These are phyloP conservation scores for Penicillium sp. DNA, from an alignment of 2,329 filamentous ascomycete genomes.

Conservation along the genomic window DNA sequence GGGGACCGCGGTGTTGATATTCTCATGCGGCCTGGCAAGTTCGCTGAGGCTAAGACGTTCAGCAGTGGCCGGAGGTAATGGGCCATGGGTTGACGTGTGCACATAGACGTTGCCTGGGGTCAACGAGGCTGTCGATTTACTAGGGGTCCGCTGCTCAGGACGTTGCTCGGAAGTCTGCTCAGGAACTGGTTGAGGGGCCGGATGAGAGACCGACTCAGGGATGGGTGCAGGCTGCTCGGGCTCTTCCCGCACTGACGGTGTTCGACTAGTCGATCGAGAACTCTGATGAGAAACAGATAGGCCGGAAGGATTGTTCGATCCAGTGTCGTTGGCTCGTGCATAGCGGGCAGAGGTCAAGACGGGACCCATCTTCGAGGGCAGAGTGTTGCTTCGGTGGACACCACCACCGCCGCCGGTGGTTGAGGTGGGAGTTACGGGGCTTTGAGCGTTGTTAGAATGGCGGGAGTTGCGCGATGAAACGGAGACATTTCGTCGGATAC, in stretches of 20 bases:
- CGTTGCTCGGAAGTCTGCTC: neutral
- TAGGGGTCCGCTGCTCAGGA: conserved; percentile 8
- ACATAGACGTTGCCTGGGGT: conserved; percentile 25
- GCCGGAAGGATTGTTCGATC: conserved; percentile 45
- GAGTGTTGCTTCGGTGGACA: conserved; percentile 80
- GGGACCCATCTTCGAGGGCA: conserved; percentile 86
- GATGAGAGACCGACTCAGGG: neutral
- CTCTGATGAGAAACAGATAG: conserved; percentile 31
- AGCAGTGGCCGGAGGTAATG: conserved; percentile 24
- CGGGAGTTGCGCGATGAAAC: conserved; percentile 86
- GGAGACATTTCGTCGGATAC: conserved; percentile 83
- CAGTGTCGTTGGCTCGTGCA: conserved; percentile 54
- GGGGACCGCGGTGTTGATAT: conserved; percentile 48
- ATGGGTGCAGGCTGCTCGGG: neutral
- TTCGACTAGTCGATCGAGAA: conserved; percentile 32
- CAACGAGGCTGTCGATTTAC: conserved; percentile 11
- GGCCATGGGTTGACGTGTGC: conserved; percentile 36
- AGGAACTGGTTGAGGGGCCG: neutral
- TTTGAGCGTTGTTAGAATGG: conserved; percentile 68
- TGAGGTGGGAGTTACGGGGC: conserved; percentile 61
- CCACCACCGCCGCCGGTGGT: conserved; percentile 55
- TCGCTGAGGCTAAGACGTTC: conserved; percentile 18
- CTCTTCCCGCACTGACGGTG: conserved; percentile 25
- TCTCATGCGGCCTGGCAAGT: conserved; percentile 32
- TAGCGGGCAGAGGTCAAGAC: conserved; percentile 67